A percentile compares a stretch with the other conserved stretches of the same genome.
Conservation (phyloP, 1,284 basidiomycete genomes). For the Ganoderma lucidum region DNA sequence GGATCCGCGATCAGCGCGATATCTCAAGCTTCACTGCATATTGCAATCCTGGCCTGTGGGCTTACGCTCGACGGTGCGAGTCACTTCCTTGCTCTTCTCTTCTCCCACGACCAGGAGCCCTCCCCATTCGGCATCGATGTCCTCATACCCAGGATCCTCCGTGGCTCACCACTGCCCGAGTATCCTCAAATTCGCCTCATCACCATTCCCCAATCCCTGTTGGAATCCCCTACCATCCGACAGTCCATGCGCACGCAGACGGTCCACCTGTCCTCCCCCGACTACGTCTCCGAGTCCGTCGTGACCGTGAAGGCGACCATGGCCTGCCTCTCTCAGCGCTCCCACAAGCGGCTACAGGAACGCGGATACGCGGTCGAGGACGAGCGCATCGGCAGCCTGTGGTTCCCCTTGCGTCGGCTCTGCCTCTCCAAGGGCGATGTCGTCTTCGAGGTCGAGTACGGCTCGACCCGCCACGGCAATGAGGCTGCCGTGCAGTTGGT, state of each 20-base stretch:
- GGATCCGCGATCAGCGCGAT: not conserved
- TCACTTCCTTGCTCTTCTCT: not conserved
- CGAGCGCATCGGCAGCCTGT: not conserved
- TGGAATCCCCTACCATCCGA: not conserved
- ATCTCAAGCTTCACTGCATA: not conserved
- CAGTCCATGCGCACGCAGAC: not conserved
- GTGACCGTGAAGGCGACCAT: not conserved
- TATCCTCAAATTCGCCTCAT: not conserved
- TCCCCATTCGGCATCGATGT: slow-evolving; percentile 4
- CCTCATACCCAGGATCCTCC: not conserved
- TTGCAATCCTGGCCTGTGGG: slow-evolving; percentile 3
- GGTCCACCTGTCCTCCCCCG: not conserved
- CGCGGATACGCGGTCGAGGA: slow-evolving; percentile 1
- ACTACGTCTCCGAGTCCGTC: not conserved
- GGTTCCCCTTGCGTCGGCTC: not conserved
- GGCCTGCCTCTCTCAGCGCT: not conserved
- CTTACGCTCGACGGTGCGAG: not conserved
- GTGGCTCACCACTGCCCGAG: not conserved
- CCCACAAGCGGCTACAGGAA: not conserved
- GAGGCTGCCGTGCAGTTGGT: not conserved
- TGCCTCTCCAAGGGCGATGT: not conserved
- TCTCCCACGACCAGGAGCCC: slow-evolving; percentile 3
- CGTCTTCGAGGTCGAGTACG: slow-evolving; percentile 7
- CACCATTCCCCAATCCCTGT: not conserved
- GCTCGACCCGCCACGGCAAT: slow-evolving; percentile 1